Base-by-base conservation (phyloP, 1,139 yeast species). In the Geotrichum carabidarum region DNA sequence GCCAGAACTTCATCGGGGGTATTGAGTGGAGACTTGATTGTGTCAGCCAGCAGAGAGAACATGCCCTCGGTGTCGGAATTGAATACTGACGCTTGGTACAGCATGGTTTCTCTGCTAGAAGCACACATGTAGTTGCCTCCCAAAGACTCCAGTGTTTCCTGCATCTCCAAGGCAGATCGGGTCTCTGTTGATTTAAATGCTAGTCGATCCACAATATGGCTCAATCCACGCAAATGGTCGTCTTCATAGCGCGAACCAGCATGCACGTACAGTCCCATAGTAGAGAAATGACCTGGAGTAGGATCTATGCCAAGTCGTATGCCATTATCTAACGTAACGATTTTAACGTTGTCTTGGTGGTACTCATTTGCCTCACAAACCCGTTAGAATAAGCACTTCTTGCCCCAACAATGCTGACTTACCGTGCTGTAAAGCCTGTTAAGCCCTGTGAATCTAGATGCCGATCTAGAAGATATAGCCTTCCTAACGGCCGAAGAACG, bases 111-210 rank as follows among this genome's bases (percentile, higher is more conserved):
- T 66, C 99, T 78, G 32, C 95, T 88, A 1, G 96, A 88, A 0
- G 96, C 85, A 66, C 96, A 87, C 82, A 89, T 91, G 70, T 86
- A 90, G 69, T 91, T 93, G 11, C 99, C 99, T 44, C 99, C 99
- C 54, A 93, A 72, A 51, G 82, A 76, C 54, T 89, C 90, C 60
- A 93, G 75, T 38, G 80, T 78, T 61, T 86, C 86, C 63, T 87
- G 78, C 89, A 93, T 87, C 56, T 85, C 79, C 38, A 78, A 71
- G 2, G 90, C 91, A 1, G 81, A 65, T 57, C 79, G 76, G 54
- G 79, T 74, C 47, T 76, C 71, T 0, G 97, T 89, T 5, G 94
- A 81, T 69, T 74, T 87, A 80, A 88, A 93, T 0, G 98, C 93
- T 67, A 93, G 71, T 57, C 96, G 77, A 67, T 93, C 99, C 62